Evolutionary conservation across 2,329 filamentous ascomycete genomes (phyloP), one percentile per base, ranked within the genome.

Genomic region (Scolecobasidium constrictum): DNA sequence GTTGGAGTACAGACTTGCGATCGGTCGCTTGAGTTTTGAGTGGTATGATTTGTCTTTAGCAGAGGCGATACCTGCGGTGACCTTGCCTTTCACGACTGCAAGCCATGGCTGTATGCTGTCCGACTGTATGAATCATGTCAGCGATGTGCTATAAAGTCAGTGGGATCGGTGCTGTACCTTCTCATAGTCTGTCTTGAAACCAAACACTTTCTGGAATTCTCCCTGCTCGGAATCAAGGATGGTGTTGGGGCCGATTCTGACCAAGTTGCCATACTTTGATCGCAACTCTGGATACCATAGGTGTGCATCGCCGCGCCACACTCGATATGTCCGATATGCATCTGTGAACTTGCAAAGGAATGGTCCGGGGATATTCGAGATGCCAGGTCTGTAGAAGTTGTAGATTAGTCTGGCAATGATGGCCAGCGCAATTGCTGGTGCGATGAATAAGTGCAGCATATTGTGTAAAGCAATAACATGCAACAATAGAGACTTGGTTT

Each of bases 251-350:
- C 22, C 38, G 13, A 40, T 18, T 16, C 22, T 20, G 2, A 40
- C 38, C 15, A 26, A 21, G 19, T 40, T 40, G 11, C 38, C 38
- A 40, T 40, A 40, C 22, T 40, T 5, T 40, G 23, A 19, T 17
- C 28, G 15, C 4, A 40, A 16, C 15, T 18, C 28, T 28, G 5
- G 38, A 18, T 6, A 40, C 15, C 17, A 26, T 9, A 40, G 15
- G 17, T 17, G 28, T 16, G 6, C 12, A 28, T 40, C 38, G 31
- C 38, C 22, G 23, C 28, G 23, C 38, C 38, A 40, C n/a, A 23
- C 16, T 17, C 23, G 19, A 13, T 40, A 40, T 4, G 19, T 23
- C 13, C 38, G 15, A 7, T 26, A 15, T 5, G 31, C n/a, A 31
- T 40, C 17, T 3, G 38, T 26, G 22, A 26, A 40, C 19, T 40